A percentile compares a stretch with the other conserved stretches of the same genome.
phyloP scores from a whole-genome alignment of 768 basidiomycete species.

The Serendipita sp. region DNA sequence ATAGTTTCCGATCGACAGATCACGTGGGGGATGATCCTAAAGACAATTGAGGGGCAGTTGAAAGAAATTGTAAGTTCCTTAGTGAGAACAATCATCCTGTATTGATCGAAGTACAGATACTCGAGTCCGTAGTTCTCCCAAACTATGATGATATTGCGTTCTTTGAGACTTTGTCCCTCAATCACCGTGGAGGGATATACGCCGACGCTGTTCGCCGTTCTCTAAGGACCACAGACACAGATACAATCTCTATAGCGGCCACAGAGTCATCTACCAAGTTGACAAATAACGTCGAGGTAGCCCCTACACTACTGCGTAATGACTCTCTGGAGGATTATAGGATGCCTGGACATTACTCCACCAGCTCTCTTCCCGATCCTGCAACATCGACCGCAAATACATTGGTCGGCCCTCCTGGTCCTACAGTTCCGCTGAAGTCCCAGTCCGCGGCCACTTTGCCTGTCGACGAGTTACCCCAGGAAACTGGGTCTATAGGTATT shows the following conservation, averaged over 20 bases:
- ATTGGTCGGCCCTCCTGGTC: neutral
- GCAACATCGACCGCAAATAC: neutral
- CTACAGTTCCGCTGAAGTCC: neutral
- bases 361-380: neutral
- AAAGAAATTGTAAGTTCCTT: slow-evolving; percentile 56
- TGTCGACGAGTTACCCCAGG: neutral
- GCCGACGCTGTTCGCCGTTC: slow-evolving; percentile 40
- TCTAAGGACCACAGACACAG: slow-evolving; percentile 4
- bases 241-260: slow-evolving; percentile 2
- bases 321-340: neutral
- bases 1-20: slow-evolving; percentile 90
- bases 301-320: neutral
- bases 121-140: slow-evolving; percentile 85
- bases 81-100: neutral
- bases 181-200: slow-evolving; percentile 79
- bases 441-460: too few species aligned
- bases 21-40: slow-evolving; percentile 82
- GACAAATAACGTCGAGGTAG: neutral
- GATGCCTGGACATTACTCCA: slow-evolving; percentile 6
- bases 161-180: slow-evolving; percentile 56
- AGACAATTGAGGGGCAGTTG: slow-evolving; percentile 75
- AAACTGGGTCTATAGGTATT: neutral
- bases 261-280: slow-evolving; percentile 3
- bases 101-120: slow-evolving; percentile 37
- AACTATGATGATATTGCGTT: slow-evolving; percentile 98